Conservation (phyloP, 208 protist genomes). For the Wallacemonas sp. region DNA sequence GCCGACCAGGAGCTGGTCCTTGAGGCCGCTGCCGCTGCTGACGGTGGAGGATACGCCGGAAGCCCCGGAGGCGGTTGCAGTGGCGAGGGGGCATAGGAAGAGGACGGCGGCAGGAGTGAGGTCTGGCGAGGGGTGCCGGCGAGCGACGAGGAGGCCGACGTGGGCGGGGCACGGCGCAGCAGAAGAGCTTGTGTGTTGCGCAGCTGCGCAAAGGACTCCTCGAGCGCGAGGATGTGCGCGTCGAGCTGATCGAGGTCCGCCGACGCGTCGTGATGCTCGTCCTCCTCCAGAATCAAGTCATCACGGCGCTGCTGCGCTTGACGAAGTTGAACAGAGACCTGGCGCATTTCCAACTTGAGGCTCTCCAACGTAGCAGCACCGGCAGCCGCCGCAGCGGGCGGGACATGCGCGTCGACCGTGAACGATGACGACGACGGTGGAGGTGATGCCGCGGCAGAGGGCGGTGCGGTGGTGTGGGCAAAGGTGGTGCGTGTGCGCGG, state of each 20-base stretch:
- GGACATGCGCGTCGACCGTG: neutral
- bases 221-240: slow-evolving; percentile 38
- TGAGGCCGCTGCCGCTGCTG: no score
- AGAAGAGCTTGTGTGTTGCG: slow-evolving; percentile 43
- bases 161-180: slow-evolving; percentile 41
- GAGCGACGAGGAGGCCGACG: slow-evolving; percentile 29
- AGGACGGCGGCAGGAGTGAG: slow-evolving; percentile 15
- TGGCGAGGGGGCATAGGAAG: neutral
- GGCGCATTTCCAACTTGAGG: slow-evolving; percentile 52
- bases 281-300: slow-evolving; percentile 68
- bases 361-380: slow-evolving; percentile 26
- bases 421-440: neutral
- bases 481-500: no score
- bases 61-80: neutral
- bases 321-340: slow-evolving; percentile 42
- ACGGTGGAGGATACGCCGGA: no score
- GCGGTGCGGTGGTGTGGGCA: no score
- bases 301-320: slow-evolving; percentile 59
- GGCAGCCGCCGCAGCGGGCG: neutral
- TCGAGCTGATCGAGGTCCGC: slow-evolving; percentile 44
- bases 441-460: no score
- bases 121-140: slow-evolving; percentile 23
- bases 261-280: slow-evolving; percentile 66
- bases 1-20: no score
- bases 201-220: slow-evolving; percentile 49